These are phyloP conservation scores for Tinospora cordifolia DNA, from an alignment of 164 flowering plant genomes.

Conservation along the genomic window DNA sequence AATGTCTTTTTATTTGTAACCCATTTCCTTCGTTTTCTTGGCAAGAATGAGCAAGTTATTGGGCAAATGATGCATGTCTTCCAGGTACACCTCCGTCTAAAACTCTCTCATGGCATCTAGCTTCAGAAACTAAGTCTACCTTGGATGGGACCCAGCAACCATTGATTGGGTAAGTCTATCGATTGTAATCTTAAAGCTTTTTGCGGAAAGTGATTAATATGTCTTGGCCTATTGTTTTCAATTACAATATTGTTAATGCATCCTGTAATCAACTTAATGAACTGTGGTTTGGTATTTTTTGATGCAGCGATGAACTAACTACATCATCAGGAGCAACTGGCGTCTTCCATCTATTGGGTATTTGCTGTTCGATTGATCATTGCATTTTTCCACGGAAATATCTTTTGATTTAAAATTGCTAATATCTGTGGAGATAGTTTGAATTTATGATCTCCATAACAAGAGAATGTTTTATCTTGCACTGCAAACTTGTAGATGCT, in stretches of 20 bases:
- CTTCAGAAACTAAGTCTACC: slow-evolving; percentile 64
- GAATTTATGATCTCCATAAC: not conserved
- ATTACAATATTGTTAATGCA: slow-evolving; percentile 1
- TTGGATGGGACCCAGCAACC: slow-evolving; percentile 37
- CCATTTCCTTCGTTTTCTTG: not conserved
- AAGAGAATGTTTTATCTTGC: slow-evolving; percentile 1
- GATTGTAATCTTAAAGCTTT: not conserved
- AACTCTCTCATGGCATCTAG: slow-evolving; percentile 92
- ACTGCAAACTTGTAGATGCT: slow-evolving; percentile 31
- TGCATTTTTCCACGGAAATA: not conserved
- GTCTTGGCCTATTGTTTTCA: not conserved
- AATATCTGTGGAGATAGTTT: not conserved
- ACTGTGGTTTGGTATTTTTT: slow-evolving; percentile 5
- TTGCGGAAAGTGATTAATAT: not conserved
- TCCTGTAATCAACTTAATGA: not conserved
- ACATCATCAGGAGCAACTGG: slow-evolving; percentile 33
- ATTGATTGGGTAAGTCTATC: slow-evolving; percentile 30
- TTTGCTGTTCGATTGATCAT: not conserved
- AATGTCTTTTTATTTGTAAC: not conserved
- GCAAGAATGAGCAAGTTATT: not conserved
- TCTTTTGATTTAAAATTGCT: not conserved
- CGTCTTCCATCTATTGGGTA: slow-evolving; percentile 56
- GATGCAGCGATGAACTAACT: slow-evolving; percentile 43
- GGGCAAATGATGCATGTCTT: slow-evolving; percentile 5
- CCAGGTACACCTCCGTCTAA: slow-evolving; percentile 60